Percentiles rank a stretch among this genome's conserved stretches.
phyloP scores from a whole-genome alignment of 1,284 basidiomycete genomes.

The Athelia psychrophila region DNA sequence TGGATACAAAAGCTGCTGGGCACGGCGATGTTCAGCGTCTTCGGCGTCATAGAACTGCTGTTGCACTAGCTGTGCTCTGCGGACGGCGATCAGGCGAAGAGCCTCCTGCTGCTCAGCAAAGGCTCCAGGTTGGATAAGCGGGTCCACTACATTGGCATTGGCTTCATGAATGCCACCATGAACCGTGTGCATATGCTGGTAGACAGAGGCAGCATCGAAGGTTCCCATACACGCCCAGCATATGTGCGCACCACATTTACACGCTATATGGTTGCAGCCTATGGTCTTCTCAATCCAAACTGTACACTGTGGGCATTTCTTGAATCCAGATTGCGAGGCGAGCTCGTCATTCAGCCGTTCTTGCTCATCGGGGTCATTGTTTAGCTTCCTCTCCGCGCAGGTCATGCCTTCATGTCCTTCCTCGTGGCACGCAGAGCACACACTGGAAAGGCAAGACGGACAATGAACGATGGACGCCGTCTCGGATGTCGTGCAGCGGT shows the following conservation, averaged over 20 bases:
- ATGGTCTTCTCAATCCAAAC: constrained; percentile 21
- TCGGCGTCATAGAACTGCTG: too few species aligned
- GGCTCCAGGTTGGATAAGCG: too few species aligned
- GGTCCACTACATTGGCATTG: too few species aligned
- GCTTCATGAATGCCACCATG: constrained; percentile 5
- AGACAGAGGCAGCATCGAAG: neutral
- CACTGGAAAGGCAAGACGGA: neutral
- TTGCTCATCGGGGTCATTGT: constrained; percentile 35
- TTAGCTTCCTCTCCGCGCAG: constrained; percentile 5
- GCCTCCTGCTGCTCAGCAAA: too few species aligned
- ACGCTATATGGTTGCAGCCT: constrained; percentile 29
- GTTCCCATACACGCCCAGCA: constrained; percentile 24
- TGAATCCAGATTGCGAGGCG: constrained; percentile 2
- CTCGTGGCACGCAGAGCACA: constrained; percentile 44
- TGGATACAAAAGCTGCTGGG: too few species aligned
- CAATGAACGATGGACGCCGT: neutral
- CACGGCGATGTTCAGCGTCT: too few species aligned
- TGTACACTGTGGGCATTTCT: constrained; percentile 23
- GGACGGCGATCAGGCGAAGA: too few species aligned
- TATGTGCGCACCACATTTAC: constrained; percentile 23
- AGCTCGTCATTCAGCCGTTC: constrained; percentile 36
- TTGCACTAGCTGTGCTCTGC: too few species aligned
- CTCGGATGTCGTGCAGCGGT: constrained; percentile 21
- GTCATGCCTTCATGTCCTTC: constrained; percentile 42
- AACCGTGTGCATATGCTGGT: neutral